phyloP scores from a whole-genome alignment of 2,329 filamentous ascomycete species.

The Aspergillus eucalypticola region DNA sequence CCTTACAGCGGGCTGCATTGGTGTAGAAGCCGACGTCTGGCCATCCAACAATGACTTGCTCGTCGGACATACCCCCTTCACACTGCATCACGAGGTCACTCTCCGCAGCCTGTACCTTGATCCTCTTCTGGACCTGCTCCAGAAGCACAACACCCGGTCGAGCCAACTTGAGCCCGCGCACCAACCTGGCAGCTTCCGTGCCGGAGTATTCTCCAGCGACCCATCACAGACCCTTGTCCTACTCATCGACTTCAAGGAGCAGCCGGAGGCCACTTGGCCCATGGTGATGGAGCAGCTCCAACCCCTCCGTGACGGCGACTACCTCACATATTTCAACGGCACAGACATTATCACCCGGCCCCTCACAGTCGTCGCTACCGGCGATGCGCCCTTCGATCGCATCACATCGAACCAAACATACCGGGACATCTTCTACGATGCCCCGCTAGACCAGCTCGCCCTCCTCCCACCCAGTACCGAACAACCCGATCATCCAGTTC shows the following conservation, averaged over 20 bases:
- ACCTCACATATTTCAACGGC: slow-evolving; percentile 49
- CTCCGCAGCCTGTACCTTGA: slow-evolving; percentile 65
- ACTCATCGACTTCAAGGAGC: slow-evolving; percentile 69
- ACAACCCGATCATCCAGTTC: neutral
- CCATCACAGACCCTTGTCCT: slow-evolving; percentile 60
- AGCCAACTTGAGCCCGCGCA: slow-evolving; percentile 8
- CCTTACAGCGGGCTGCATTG: slow-evolving; percentile 59
- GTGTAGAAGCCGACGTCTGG: slow-evolving; percentile 72
- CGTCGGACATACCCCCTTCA: slow-evolving; percentile 63
- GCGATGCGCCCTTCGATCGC: slow-evolving; percentile 47
- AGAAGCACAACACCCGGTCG: slow-evolving; percentile 50
- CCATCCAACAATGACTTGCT: slow-evolving; percentile 58
- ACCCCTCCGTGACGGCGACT: slow-evolving; percentile 45
- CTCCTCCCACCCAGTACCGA: neutral
- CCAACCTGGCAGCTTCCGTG: slow-evolving; percentile 20
- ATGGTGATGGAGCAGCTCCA: slow-evolving; percentile 38
- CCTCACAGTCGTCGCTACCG: slow-evolving; percentile 51
- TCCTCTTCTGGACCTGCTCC: slow-evolving; percentile 61
- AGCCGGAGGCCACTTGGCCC: slow-evolving; percentile 40
- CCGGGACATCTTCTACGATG: slow-evolving; percentile 54
- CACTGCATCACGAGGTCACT: slow-evolving; percentile 58
- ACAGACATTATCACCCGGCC: slow-evolving; percentile 36
- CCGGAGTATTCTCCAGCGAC: slow-evolving; percentile 59
- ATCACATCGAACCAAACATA: slow-evolving; percentile 42
- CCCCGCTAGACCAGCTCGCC: slow-evolving; percentile 39